A percentile compares a stretch with the other conserved stretches of the same genome.
These are phyloP conservation scores for Solanum tacnaense DNA, from an alignment of 257 asterid species.

Conservation along the genomic window DNA sequence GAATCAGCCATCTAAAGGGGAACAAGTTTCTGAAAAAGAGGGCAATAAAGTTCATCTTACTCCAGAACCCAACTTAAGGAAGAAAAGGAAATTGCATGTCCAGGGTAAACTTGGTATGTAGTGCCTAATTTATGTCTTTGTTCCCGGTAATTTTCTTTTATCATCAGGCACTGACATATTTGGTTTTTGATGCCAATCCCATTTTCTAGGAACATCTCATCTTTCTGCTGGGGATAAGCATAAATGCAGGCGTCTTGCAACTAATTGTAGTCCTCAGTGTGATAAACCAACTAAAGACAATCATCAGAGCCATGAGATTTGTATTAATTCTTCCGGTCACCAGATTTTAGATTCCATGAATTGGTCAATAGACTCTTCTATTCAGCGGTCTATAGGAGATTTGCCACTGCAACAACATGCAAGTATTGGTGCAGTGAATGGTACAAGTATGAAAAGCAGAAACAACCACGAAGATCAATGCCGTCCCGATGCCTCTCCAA, in stretches of 20 bases:
- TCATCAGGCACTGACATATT: background rate
- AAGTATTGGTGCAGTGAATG: background rate
- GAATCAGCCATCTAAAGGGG: background rate
- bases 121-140: background rate
- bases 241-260: background rate
- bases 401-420: background rate
- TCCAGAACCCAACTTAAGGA: background rate
- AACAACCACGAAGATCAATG: background rate
- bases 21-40: slow-evolving; percentile 8
- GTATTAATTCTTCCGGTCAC: background rate
- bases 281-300: background rate
- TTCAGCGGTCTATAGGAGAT: background rate
- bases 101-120: slow-evolving; percentile 1
- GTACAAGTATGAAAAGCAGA: background rate
- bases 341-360: background rate
- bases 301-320: background rate
- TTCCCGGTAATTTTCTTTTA: background rate
- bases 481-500: slow-evolving; percentile 7
- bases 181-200: background rate
- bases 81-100: slow-evolving; percentile 1
- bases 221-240: background rate
- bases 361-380: slow-evolving; percentile 1
- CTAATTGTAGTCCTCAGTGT: background rate
- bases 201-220: background rate
- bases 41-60: background rate